Percentiles rank a stretch among this genome's conserved stretches.
Conservation (phyloP, 2,329 filamentous ascomycete genomes). For the Fusarium annulatum region DNA sequence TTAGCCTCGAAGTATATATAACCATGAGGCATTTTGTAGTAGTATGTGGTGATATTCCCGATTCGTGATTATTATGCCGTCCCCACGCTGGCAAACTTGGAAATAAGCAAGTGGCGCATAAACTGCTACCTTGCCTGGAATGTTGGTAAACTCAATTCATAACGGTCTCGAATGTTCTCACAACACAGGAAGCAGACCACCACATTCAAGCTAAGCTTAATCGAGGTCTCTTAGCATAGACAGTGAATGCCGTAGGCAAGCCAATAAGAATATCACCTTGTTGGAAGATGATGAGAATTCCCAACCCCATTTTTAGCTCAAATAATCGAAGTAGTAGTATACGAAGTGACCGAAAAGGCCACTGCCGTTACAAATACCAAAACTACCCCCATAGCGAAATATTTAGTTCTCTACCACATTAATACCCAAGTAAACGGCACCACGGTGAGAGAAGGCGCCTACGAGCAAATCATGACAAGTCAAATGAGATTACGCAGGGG, state of each 20-base stretch:
- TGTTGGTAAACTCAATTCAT: not conserved
- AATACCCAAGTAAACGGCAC: too few relatives aligned
- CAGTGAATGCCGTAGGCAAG: too few relatives aligned
- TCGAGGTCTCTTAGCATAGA: not conserved
- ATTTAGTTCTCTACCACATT: too few relatives aligned
- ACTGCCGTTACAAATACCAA: not conserved
- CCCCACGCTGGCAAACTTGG: too few relatives aligned
- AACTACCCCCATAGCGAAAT: too few relatives aligned
- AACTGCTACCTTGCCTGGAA: not conserved
- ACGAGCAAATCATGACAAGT: too few relatives aligned
- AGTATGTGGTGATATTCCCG: too few relatives aligned
- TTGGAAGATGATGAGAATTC: not conserved
- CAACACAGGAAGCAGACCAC: not conserved
- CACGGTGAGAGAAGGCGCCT: too few relatives aligned
- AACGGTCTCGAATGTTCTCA: accelerated
- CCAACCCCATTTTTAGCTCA: too few relatives aligned
- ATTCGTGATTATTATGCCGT: not conserved
- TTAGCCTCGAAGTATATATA: not conserved
- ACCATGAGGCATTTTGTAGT: not conserved
- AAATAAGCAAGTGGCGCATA: not conserved
- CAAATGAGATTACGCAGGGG: too few relatives aligned
- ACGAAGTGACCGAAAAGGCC: not conserved
- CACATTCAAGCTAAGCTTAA: accelerated
- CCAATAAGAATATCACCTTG: accelerated
- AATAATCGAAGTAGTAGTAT: not conserved